These are phyloP conservation scores for Ambrosia hybrid DNA, from an alignment of 140 eudicot genomes.

Conservation along the genomic window DNA sequence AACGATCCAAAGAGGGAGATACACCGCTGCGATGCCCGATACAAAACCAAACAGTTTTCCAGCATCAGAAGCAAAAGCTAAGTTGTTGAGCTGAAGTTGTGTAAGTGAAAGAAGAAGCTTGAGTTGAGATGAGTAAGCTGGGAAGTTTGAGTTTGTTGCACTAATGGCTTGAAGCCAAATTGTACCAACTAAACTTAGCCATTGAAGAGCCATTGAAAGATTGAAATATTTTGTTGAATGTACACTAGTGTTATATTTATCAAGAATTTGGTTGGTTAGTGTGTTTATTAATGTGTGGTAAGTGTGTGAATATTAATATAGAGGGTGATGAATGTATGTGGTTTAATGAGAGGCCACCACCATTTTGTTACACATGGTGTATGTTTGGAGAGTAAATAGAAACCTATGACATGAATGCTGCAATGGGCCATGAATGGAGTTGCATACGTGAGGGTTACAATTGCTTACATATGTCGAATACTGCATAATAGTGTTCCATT, in stretches of 20 bases:
- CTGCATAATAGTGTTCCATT: not conserved
- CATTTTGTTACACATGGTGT: constrained; percentile 32
- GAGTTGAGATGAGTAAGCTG: constrained; percentile 86
- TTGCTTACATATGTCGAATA: constrained; percentile 12
- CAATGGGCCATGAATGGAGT: constrained; percentile 22
- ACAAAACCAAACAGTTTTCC: constrained; percentile 81
- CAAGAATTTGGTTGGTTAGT: constrained; percentile 12
- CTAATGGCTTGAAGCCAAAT: constrained; percentile 86
- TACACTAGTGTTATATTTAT: constrained; percentile 1
- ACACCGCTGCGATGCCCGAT: constrained; percentile 66
- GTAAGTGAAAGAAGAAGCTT: constrained; percentile 65
- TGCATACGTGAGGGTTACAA: constrained; percentile 35
- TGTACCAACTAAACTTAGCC: constrained; percentile 76
- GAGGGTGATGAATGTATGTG: constrained; percentile 28
- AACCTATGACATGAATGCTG: constrained; percentile 29
- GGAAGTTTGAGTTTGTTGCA: constrained; percentile 86
- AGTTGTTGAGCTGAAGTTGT: constrained; percentile 83
- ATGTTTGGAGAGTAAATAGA: constrained; percentile 30
- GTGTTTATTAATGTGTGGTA: constrained; percentile 15
- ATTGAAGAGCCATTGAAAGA: constrained; percentile 54
- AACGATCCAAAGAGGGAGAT: constrained; percentile 85
- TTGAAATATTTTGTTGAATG: constrained; percentile 14
- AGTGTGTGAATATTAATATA: constrained; percentile 25
- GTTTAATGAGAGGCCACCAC: constrained; percentile 41
- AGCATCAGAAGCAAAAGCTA: constrained; percentile 92